A percentile compares a stretch with the other conserved stretches of the same genome.
phyloP scores from a whole-genome alignment of 2,329 filamentous ascomycete genomes.

The Parastagonospora nodorum region DNA sequence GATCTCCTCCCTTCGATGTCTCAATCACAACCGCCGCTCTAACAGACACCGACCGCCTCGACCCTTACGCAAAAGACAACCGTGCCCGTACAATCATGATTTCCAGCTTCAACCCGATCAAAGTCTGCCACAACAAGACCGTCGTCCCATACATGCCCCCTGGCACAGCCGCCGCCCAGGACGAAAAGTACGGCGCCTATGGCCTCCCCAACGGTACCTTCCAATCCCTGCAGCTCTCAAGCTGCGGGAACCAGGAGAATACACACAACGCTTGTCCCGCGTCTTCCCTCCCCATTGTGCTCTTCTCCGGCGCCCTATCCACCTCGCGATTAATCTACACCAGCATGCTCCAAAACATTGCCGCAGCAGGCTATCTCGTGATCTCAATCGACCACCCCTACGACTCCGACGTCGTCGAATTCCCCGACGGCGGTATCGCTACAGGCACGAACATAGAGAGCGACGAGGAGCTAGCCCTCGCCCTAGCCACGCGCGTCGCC shows the following conservation, averaged over 20 bases:
- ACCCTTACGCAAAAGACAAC: constrained; percentile 26
- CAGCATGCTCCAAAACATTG: constrained; percentile 52
- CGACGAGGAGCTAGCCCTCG: constrained; percentile 25
- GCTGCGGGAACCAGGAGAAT: constrained; percentile 9
- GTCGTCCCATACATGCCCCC: constrained; percentile 29
- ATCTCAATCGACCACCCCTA: constrained; percentile 58
- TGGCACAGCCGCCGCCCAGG: constrained; percentile 23
- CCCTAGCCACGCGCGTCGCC: constrained; percentile 23
- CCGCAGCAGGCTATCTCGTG: constrained; percentile 55
- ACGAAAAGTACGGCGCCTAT: constrained; percentile 28
- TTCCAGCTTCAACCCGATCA: constrained; percentile 27
- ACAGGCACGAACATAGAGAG: constrained; percentile 29
- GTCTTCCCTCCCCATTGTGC: constrained; percentile 27
- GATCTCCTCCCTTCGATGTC: constrained; percentile 15
- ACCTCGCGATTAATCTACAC: constrained; percentile 52
- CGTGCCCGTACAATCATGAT: constrained; percentile 27
- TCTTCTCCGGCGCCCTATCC: constrained; percentile 56
- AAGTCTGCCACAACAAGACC: constrained; percentile 13
- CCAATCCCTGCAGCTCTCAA: constrained; percentile 18
- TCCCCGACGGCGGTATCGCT: constrained; percentile 49
- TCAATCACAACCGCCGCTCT: constrained; percentile 15
- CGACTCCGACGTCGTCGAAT: constrained; percentile 56
- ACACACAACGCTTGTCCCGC: background rate
- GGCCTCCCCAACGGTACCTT: constrained; percentile 35
- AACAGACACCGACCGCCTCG: constrained; percentile 22